A percentile compares a stretch with the other conserved stretches of the same genome.
Evolutionary conservation across 2,329 filamentous ascomycete species (phyloP).

Genomic region (Fusarium tjaetaba): DNA sequence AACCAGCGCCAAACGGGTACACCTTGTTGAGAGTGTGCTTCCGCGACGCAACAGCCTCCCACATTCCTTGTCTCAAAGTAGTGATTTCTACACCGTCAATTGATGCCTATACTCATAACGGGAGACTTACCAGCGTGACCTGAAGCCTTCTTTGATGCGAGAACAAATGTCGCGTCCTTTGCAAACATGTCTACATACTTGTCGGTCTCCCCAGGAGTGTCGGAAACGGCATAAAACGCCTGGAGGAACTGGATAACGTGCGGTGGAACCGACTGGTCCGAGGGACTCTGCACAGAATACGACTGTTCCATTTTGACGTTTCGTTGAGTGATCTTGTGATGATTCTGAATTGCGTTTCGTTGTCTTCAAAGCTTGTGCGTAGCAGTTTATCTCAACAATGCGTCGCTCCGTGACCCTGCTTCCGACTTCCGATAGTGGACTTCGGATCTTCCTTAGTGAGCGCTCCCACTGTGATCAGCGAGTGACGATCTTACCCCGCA

Average conservation of each 20-base stretch:
- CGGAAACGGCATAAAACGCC: constrained; percentile 21
- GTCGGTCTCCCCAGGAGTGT: constrained; percentile 26
- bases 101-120: fast-evolving
- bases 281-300: constrained; percentile 24
- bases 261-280: constrained; percentile 21
- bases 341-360: background rate
- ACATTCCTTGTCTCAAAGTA: constrained; percentile 26
- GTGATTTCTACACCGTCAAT: constrained; percentile 26
- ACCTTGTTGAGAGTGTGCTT: constrained; percentile 28
- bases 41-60: constrained; percentile 31
- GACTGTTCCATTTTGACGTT: constrained; percentile 17
- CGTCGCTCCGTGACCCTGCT: constrained; percentile 10
- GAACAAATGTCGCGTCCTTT: constrained; percentile 19
- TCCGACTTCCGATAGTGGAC: constrained; percentile 26
- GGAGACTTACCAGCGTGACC: constrained; percentile 8
- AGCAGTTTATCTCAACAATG: background rate
- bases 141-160: constrained; percentile 27
- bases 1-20: constrained; percentile 18
- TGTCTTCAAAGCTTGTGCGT: background rate
- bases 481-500: constrained; percentile 22
- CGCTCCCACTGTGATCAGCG: background rate
- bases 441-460: constrained; percentile 7
- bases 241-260: constrained; percentile 26
- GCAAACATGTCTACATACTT: constrained; percentile 31
- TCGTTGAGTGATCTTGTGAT: background rate